Base-by-base conservation (phyloP, 305 asterid species). In the Fraxinus sp. region DNA sequence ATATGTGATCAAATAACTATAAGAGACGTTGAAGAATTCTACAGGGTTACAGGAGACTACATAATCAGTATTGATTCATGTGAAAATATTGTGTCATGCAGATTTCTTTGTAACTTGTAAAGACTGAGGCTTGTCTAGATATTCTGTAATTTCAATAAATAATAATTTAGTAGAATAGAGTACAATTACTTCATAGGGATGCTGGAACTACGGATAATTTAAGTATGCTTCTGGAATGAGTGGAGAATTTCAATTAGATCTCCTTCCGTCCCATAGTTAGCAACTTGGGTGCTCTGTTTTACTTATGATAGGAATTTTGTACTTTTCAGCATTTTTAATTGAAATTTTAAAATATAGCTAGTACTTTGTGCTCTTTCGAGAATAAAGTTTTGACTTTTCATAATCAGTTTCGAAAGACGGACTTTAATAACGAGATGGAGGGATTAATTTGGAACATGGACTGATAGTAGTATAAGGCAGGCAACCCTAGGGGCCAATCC, bases 281-380 rank as follows among this genome's bases (percentile, higher is more conserved):
- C 55, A 43, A 41, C 46, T 43, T 1, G 8, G 18, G 37, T 16
- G 39, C 59, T 77, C 2, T 77, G 43, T 30, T 20, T 22, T 14
- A 30, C 24, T 33, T 3, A 26, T 64, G 36, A 32, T 32, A 57
- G 28, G 77, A 79, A 59, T 79, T 79, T 37, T 28, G 32, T 24
- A 79, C 77, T 59, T 79, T n/a, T 66, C 35, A 13, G 24, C 66
- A 55, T 55, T 55, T 55, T 55, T 55, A 55, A n/a, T n/a, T 55
- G 66, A 55, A 26, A n/a, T 55, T n/a, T 55, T 16, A 55, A 55
- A n/a, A 5, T n/a, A 4, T 5, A n/a, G 66, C 66, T 55, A 55
- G 10, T n/a, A 55, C 66, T 5, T 55, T 20, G 10, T 55, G 66
- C 66, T 55, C 66, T 55, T 55, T 55, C 9, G 64, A 16, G 64